Percentiles rank a stretch among this genome's conserved stretches.
Conservation (phyloP, 768 basidiomycete species). For the Tephrocybe rancida region DNA sequence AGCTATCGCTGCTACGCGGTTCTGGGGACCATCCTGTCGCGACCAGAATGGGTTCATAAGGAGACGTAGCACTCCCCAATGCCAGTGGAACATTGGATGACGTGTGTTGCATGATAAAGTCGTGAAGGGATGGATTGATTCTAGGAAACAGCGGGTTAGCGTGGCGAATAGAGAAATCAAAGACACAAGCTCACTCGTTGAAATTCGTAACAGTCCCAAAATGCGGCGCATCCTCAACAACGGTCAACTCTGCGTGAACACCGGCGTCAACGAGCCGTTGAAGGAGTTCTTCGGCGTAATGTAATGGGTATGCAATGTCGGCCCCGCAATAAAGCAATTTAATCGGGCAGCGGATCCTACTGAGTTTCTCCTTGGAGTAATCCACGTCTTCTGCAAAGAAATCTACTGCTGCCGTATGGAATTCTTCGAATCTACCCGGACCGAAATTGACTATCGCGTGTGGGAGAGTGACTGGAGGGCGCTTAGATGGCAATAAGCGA, state of each 20-base stretch:
- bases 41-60: slow-evolving; percentile 28
- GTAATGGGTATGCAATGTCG: slow-evolving; percentile 37
- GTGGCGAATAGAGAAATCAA: background rate
- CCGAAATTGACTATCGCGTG: slow-evolving; percentile 26
- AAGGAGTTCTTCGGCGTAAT: slow-evolving; percentile 26
- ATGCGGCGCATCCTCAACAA: slow-evolving; percentile 34
- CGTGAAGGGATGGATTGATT: slow-evolving; percentile 29
- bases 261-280: slow-evolving; percentile 26
- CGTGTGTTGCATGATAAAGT: slow-evolving; percentile 29
- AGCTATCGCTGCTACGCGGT: slow-evolving; percentile 15
- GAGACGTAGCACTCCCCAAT: slow-evolving; percentile 25
- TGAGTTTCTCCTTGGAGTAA: slow-evolving; percentile 21
- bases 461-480: slow-evolving; percentile 19
- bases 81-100: slow-evolving; percentile 23
- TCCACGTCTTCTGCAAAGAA: slow-evolving; percentile 31
- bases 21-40: slow-evolving; percentile 24
- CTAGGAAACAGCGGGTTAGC: slow-evolving; percentile 14
- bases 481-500: slow-evolving; percentile 19
- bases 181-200: slow-evolving; percentile 24
- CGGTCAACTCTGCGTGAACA: slow-evolving; percentile 25
- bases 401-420: slow-evolving; percentile 32
- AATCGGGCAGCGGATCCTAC: slow-evolving; percentile 31
- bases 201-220: slow-evolving; percentile 37
- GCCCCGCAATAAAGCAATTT: slow-evolving; percentile 33
- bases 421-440: slow-evolving; percentile 28